Base-by-base conservation (phyloP, 2,329 filamentous ascomycete genomes). In the Rutstroemia sydowiana region DNA sequence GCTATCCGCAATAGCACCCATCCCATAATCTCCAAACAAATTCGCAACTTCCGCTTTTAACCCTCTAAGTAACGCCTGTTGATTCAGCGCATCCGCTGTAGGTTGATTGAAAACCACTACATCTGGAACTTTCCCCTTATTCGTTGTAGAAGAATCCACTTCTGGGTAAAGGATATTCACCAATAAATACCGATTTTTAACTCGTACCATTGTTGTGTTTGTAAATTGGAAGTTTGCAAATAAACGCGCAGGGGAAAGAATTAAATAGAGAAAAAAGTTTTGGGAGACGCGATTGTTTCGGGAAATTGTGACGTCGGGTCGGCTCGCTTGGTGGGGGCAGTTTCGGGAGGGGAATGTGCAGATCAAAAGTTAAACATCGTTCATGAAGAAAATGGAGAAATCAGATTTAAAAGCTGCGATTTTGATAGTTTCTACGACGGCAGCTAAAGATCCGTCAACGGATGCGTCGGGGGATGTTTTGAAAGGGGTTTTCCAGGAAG, bases 161-260 rank as follows among this genome's bases (percentile, higher is more conserved):
- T 82, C 76, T 0, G 91, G 89, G 64, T 96, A 96, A 43, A 97
- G 76, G 59, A 97, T 90, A 66, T 95, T 88, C 56, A 97, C 81
- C n/a, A 97, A 82, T 16, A 98, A 79, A 69, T 98, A 98, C 63
- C 93, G 85, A 70, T 95, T 87, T 71, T 98, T 98, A 61, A 97
- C 81, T 66, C 93, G 88, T 55, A 98, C 93, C 93, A 98, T 96
- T 39, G 30, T 36, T 21, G 26, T 14, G 21, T 32, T 18, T 10
- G 9, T n/a, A n/a, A 11, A 42, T 43, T 43, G 14, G 18, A 45
- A 42, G 14, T 26, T 26, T 26, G 23, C 23, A 26, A 26, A 26
- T 8, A 8, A 40, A 48, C 46, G 32, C 44, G 53, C 39, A 20
- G 21, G 11, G 9, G 16, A 10, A 36, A n/a, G n/a, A 20, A 34